A percentile compares a stretch with the other conserved stretches of the same genome.
Conservation (phyloP, 2,329 filamentous ascomycete species). For the Sclerotinia minor region DNA sequence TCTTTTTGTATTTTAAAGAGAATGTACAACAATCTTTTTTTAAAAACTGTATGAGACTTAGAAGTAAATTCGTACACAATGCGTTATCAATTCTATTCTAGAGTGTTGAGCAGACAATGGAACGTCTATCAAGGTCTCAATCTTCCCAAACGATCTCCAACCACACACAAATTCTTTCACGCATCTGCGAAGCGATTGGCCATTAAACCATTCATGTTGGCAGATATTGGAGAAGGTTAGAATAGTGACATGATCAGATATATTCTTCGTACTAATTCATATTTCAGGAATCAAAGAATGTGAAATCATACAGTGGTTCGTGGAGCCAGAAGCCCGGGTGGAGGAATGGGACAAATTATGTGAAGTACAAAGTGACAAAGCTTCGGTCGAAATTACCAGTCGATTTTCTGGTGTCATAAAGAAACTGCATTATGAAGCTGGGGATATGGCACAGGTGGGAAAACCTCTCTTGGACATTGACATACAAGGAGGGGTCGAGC, state of each 20-base stretch:
- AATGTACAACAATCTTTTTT: not conserved
- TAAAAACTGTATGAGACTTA: not conserved
- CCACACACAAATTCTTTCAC: constrained; percentile 34
- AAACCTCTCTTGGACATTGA: constrained; percentile 95
- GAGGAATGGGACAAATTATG: constrained; percentile 98
- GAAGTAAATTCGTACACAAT: constrained; percentile 43
- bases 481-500: constrained; percentile 73
- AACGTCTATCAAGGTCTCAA: constrained; percentile 44
- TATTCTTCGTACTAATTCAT: constrained; percentile 22
- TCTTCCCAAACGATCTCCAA: constrained; percentile 30
- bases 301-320: constrained; percentile 99
- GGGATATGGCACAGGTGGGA: constrained; percentile 94
- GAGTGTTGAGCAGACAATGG: constrained; percentile 54
- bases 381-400: constrained; percentile 86
- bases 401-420: constrained; percentile 94
- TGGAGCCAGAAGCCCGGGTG: constrained; percentile 89
- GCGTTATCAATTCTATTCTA: constrained; percentile 56
- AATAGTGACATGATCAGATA: constrained; percentile 19
- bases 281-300: constrained; percentile 87
- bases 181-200: constrained; percentile 42
- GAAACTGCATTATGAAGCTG: constrained; percentile 91
- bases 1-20: constrained; percentile 8
- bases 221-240: constrained; percentile 82
- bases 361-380: constrained; percentile 98
- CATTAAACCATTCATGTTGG: constrained; percentile 77